Base-by-base conservation (phyloP, 2,329 filamentous ascomycete species). In the Waltergamsia citrina region DNA sequence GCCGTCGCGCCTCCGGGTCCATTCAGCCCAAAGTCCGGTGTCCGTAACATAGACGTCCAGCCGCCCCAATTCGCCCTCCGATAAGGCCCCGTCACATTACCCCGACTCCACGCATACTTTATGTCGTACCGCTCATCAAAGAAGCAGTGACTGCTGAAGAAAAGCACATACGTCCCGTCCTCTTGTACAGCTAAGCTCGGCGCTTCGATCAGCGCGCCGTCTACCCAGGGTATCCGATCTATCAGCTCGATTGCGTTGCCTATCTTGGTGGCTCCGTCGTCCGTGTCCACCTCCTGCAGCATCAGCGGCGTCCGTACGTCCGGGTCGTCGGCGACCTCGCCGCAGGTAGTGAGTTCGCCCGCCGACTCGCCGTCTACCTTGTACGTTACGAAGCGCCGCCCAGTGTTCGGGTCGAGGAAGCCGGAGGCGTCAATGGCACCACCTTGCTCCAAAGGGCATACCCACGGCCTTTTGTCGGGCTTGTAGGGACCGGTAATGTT, bases 301-400 rank as follows among this genome's bases (percentile, higher is more conserved):
- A 75, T 63, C 39, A 79, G 63, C 0, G 74, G 72, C 25, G 74
- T 79, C 11, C 56, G 37, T 9, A 50, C 44, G 9, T 57, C 43
- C 8, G 61, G 63, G 20, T 40, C 29, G 17, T 51, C 49, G 12
- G 60, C 51, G n/a, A 49, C 58, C 40, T 68, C 71, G 28, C 53
- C 50, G 39, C 64, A 69, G 39, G 29, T 21, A 16, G 35, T 31
- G 18, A 15, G 23, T 11, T 10, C 23, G 4, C 58, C 58, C 23
- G 69, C 52, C 37, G 60, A 62, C 52, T 81, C 81, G 24, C 77
- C 77, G 50, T 83, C 78, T 18, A 81, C 59, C 51, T 82, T 83
- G 59, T 78, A 83, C 8, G 71, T 55, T 5, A 82, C 62, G 47
- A 78, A 82, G 6, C 67, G 63, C 21, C 51, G 62, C 20, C 69